Evolutionary conservation across 2,329 filamentous ascomycete species (phyloP).

Genomic region (Aspergillus alliaceus): DNA sequence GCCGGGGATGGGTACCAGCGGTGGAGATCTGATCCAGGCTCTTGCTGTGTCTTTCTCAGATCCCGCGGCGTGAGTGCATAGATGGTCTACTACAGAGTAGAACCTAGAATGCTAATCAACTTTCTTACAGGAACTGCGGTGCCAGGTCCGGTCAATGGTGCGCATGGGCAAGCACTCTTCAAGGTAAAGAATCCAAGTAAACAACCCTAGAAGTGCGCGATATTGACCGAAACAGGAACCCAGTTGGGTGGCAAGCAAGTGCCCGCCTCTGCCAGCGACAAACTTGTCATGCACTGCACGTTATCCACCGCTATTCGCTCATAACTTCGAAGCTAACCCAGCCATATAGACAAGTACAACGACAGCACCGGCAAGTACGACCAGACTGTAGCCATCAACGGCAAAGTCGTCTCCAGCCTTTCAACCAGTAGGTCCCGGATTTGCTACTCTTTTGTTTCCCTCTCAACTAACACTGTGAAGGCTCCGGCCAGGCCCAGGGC

Average conservation of each 20-base stretch:
- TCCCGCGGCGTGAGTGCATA: conserved; percentile 24
- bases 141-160: conserved; percentile 33
- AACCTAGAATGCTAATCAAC: background rate
- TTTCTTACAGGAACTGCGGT: conserved; percentile 26
- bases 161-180: conserved; percentile 32
- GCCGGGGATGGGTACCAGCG: conserved; percentile 36
- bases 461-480: conserved; percentile 5
- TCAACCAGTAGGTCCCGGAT: conserved; percentile 23
- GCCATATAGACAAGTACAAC: conserved; percentile 31
- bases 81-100: background rate
- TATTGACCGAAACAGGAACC: background rate
- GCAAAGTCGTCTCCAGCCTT: conserved; percentile 27
- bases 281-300: conserved; percentile 30
- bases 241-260: conserved; percentile 30
- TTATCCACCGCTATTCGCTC: background rate
- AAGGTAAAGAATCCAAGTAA: conserved; percentile 12
- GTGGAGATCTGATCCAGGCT: conserved; percentile 33
- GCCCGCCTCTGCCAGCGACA: conserved; percentile 25
- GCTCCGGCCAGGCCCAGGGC: conserved; percentile 30
- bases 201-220: background rate
- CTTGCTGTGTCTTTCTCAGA: conserved; percentile 30
- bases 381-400: conserved; percentile 31
- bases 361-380: conserved; percentile 30
- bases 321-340: background rate
- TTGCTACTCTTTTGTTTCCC: background rate